Conservation (phyloP, 108 stramenopile genomes). For the Cyclotella sp. region DNA sequence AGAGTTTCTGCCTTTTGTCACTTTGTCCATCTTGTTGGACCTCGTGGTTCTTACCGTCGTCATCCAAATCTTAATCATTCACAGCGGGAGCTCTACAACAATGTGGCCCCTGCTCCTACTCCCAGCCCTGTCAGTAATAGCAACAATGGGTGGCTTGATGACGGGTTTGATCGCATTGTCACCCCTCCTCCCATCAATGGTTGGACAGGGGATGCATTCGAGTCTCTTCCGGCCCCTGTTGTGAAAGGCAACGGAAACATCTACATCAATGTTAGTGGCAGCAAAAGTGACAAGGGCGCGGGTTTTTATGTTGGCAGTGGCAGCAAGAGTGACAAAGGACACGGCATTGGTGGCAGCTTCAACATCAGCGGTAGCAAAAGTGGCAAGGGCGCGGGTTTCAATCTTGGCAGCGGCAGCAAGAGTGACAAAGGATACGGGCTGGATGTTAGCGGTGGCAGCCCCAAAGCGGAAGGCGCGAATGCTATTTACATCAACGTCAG, state of each 20-base stretch:
- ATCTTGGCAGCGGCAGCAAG: not conserved
- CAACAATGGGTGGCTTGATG: conserved; percentile 7
- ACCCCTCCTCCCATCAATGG: not conserved
- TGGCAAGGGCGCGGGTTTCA: too few species aligned
- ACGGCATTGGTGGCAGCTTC: not conserved
- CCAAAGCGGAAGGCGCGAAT: not conserved
- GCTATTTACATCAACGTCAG: not conserved
- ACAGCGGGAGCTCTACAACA: conserved; percentile 12
- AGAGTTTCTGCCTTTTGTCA: not conserved
- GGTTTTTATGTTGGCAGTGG: not conserved
- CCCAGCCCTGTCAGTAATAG: not conserved
- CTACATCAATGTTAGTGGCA: not conserved
- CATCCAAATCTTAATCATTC: not conserved
- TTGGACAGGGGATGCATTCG: not conserved
- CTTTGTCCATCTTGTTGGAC: not conserved
- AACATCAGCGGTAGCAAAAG: not conserved
- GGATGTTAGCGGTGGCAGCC: too few species aligned
- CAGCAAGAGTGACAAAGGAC: not conserved
- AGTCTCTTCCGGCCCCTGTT: not conserved
- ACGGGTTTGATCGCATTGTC: not conserved
- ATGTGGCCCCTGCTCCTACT: not conserved
- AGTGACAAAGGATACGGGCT: too few species aligned
- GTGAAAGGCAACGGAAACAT: not conserved
- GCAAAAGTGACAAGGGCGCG: not conserved
- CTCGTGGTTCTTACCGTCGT: not conserved